A percentile compares a stretch with the other conserved stretches of the same genome.
phyloP scores from a whole-genome alignment of 2,329 filamentous ascomycete genomes.

The Geosmithia morbida region DNA sequence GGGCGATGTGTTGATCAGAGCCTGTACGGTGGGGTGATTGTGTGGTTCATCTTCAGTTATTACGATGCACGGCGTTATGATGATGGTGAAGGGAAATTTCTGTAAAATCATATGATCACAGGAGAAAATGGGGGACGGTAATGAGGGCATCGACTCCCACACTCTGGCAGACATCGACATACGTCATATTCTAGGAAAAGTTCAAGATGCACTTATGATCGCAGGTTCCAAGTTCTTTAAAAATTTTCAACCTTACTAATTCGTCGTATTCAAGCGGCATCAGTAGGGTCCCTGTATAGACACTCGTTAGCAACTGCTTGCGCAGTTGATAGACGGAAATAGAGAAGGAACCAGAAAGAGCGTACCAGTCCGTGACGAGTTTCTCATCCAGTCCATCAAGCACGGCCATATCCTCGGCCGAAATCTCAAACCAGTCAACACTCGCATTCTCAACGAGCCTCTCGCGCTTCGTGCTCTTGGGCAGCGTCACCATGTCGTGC shows the following conservation, averaged over 20 bases:
- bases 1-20: not conserved
- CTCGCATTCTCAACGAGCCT: conserved; percentile 52
- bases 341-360: not conserved
- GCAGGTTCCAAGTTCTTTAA: too few species aligned
- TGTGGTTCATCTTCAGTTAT: too few species aligned
- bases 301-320: conserved; percentile 1
- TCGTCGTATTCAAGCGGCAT: conserved; percentile 8
- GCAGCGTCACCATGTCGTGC: conserved; percentile 56
- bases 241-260: too few species aligned
- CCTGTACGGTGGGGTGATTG: too few species aligned
- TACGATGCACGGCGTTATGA: too few species aligned
- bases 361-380: conserved; percentile 54
- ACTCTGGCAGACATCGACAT: too few species aligned
- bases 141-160: too few species aligned
- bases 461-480: conserved; percentile 52
- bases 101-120: too few species aligned
- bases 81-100: too few species aligned
- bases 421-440: conserved; percentile 46
- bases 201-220: too few species aligned
- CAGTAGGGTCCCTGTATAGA: conserved; percentile 13
- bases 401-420: conserved; percentile 42
- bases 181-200: too few species aligned
- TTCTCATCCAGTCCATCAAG: conserved; percentile 57
- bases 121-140: too few species aligned
- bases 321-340: not conserved